A percentile compares a stretch with the other conserved stretches of the same genome.
phyloP scores from a whole-genome alignment of 176 grass and related monocot species.

The Zoysia pacifica region DNA sequence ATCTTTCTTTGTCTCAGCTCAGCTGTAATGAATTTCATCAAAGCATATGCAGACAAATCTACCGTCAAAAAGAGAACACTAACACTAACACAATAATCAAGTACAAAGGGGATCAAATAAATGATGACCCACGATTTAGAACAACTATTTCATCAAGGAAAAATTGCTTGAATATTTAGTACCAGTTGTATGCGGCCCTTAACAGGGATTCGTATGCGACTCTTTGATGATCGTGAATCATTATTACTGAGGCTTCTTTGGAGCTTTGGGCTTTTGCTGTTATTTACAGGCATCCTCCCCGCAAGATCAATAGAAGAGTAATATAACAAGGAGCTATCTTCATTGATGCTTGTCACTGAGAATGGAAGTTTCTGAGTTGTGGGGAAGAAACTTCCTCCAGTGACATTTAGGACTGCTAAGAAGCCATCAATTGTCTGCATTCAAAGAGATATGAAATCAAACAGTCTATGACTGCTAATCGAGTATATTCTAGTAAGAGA shows the following conservation, averaged over 20 bases:
- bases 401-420: constrained; percentile 78
- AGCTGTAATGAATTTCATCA: constrained; percentile 7
- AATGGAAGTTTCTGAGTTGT: constrained; percentile 85
- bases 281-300: constrained; percentile 53
- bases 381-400: constrained; percentile 81
- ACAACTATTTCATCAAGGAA: constrained; percentile 17
- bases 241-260: constrained; percentile 70
- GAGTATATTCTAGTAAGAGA: constrained; percentile 14
- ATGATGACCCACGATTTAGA: not conserved
- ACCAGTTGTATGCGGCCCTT: constrained; percentile 96
- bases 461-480: constrained; percentile 1
- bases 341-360: constrained; percentile 79
- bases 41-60: constrained; percentile 24
- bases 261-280: constrained; percentile 55
- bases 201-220: constrained; percentile 81
- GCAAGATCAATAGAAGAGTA: constrained; percentile 92
- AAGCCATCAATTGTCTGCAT: constrained; percentile 94
- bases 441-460: constrained; percentile 33
- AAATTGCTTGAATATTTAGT: constrained; percentile 24
- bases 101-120: not conserved
- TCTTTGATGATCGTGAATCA: constrained; percentile 80
- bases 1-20: not conserved
- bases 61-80: not conserved
- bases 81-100: constrained; percentile 17
- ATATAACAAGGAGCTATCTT: constrained; percentile 88